These are phyloP conservation scores for Juglanconis juglandina DNA, from an alignment of 2,329 filamentous ascomycete genomes.

Conservation along the genomic window DNA sequence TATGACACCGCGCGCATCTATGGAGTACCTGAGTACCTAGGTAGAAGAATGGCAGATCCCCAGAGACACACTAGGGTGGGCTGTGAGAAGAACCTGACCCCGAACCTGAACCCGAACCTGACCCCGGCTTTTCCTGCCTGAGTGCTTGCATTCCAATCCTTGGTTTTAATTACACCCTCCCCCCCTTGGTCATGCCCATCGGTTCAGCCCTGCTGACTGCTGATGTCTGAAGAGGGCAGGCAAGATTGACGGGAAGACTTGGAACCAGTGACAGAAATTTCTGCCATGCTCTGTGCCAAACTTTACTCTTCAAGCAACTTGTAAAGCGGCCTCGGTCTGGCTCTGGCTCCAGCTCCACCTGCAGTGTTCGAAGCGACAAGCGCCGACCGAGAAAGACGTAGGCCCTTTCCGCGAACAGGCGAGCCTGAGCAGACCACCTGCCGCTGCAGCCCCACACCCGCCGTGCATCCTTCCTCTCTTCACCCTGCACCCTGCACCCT, in stretches of 20 bases:
- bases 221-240: background rate
- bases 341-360: background rate
- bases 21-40: background rate
- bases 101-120: too few species aligned
- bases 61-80: background rate
- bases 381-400: too few species aligned
- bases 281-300: too few species aligned
- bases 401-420: conserved; percentile 1
- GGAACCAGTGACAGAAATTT: background rate
- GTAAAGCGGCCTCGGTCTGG: too few species aligned
- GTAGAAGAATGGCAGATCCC: background rate
- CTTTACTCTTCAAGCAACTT: too few species aligned
- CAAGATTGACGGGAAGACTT: background rate
- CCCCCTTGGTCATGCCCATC: background rate
- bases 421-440: background rate
- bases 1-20: background rate
- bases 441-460: background rate
- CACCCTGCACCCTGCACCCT: background rate
- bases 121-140: background rate
- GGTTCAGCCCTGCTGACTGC: conserved; percentile 1
- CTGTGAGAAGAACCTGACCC: too few species aligned
- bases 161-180: background rate
- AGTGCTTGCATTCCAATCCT: conserved; percentile 2
- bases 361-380: background rate
- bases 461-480: background rate